Evolutionary conservation across 2,329 filamentous ascomycete genomes (phyloP), one percentile per base, ranked within the genome.

Genomic region (Hypoxylon sp.): DNA sequence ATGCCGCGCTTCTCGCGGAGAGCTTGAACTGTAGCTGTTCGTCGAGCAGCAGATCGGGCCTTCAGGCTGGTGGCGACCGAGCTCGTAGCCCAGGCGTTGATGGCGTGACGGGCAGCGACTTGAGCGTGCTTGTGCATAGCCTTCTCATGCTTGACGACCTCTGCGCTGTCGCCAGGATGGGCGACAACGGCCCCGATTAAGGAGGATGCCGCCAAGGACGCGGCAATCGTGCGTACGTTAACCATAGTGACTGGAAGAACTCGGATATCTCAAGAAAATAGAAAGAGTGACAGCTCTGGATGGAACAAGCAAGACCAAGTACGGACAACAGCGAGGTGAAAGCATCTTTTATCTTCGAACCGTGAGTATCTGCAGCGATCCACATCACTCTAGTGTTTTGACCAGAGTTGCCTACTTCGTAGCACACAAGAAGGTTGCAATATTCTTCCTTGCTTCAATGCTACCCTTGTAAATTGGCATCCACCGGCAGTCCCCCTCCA

Each of bases 101-200:
- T 69, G 18, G 74, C 74, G 37, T 74, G 71, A 49, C 74, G 74
- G 58, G 73, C 71, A 33, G 67, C 66, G 24, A 64, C 62, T 43
- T 74, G 59, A 55, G 76, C 75, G 11, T 69, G 66, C 37, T 65
- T 66, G 53, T 72, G 73, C 54, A 72, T 65, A 29, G 65, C 64
- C 24, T 73, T 66, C 54, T 78, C 75, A 23, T 67, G 63, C 24
- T 63, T 62, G 20, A 64, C 54, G 20, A 67, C 55, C 53, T 71
- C 70, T 23, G 67, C 52, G 40, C 70, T 64, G 31, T 77, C 71
- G 21, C 75, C 76, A 1, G 77, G 77, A 45, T 79, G 77, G 18
- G 77, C 74, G 29, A 75, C 56, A 5, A 45, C 59, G 29, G 58
- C 48, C 21, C 67, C 64, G 17, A 67, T 51, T 52, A 70, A 50